These are phyloP conservation scores for Chlamydomonas eustigma DNA, from an alignment of 139 green algal species.

Conservation along the genomic window DNA sequence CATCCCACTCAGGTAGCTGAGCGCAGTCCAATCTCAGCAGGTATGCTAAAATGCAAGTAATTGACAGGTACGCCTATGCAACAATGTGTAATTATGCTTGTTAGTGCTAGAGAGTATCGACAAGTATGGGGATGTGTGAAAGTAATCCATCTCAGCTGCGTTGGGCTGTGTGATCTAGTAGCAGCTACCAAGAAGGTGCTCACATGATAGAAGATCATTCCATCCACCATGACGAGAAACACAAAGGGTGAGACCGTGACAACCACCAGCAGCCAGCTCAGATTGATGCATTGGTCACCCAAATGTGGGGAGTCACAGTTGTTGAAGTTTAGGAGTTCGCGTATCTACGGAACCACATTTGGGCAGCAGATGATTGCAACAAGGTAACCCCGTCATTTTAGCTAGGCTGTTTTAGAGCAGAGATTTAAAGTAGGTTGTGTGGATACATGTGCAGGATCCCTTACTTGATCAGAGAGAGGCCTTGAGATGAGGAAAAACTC, in stretches of 20 bases:
- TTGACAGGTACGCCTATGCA: neutral
- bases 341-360: constrained; percentile 3
- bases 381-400: neutral
- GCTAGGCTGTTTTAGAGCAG: neutral
- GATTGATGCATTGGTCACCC: neutral
- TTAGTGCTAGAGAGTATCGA: no score
- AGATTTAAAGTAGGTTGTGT: neutral
- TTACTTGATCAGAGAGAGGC: neutral
- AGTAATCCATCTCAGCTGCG: no score
- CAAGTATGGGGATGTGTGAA: no score
- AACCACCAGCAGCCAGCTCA: neutral
- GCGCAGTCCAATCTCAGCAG: neutral
- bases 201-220: neutral
- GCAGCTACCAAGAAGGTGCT: no score
- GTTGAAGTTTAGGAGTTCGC: constrained; percentile 17
- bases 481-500: neutral
- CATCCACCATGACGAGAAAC: neutral
- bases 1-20: neutral
- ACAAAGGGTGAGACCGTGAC: neutral
- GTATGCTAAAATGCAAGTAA: neutral
- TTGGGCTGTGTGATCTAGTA: no score
- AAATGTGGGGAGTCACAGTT: neutral
- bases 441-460: neutral
- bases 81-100: no score
- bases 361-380: neutral